These are phyloP conservation scores for Didymella pomorum DNA, from an alignment of 2,329 filamentous ascomycete species.

Conservation along the genomic window DNA sequence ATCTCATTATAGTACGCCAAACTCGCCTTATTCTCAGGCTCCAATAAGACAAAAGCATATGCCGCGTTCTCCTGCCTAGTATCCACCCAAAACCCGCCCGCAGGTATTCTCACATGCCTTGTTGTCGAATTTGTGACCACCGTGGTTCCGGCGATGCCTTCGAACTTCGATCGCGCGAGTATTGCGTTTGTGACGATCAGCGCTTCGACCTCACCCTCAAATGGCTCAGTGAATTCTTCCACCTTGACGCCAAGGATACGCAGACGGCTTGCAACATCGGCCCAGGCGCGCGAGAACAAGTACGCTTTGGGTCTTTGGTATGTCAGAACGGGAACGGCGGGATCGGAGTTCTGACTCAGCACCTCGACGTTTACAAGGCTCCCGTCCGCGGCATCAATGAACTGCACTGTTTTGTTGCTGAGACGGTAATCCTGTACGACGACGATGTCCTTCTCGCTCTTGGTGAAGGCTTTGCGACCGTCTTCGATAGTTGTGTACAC, in stretches of 20 bases:
- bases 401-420: slow-evolving; percentile 27
- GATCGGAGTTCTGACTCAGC: not conserved
- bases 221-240: slow-evolving; percentile 28
- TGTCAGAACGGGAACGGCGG: not conserved
- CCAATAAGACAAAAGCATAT: slow-evolving; percentile 33
- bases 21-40: slow-evolving; percentile 38
- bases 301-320: slow-evolving; percentile 16
- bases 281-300: slow-evolving; percentile 36
- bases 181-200: slow-evolving; percentile 27
- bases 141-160: slow-evolving; percentile 33
- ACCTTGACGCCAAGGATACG: slow-evolving; percentile 33
- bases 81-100: slow-evolving; percentile 31
- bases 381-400: slow-evolving; percentile 13
- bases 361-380: slow-evolving; percentile 27
- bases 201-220: slow-evolving; percentile 30
- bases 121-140: slow-evolving; percentile 24
- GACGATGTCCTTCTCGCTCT: slow-evolving; percentile 29
- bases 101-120: slow-evolving; percentile 27
- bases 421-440: slow-evolving; percentile 26
- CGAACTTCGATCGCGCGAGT: slow-evolving; percentile 27
- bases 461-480: slow-evolving; percentile 27
- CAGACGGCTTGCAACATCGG: slow-evolving; percentile 29
- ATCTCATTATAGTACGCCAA: slow-evolving; percentile 34
- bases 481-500: slow-evolving; percentile 32
- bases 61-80: slow-evolving; percentile 38